Percentiles rank a stretch among this genome's conserved stretches.
phyloP scores from a whole-genome alignment of 768 basidiomycete species.

The Lactarius deliciosus region DNA sequence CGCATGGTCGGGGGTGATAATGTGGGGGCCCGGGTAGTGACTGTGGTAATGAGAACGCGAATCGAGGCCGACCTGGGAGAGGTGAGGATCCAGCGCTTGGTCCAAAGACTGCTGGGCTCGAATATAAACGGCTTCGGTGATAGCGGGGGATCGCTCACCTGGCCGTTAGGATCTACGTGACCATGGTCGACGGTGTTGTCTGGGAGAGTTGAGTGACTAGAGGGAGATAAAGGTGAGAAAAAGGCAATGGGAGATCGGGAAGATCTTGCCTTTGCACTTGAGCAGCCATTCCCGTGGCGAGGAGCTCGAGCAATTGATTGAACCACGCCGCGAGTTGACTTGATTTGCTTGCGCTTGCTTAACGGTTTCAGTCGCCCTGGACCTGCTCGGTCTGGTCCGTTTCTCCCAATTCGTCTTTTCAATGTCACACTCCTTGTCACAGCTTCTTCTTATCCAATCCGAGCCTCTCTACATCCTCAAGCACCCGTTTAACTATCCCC shows the following conservation, averaged over 20 bases:
- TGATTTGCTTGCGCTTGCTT: slow-evolving; percentile 24
- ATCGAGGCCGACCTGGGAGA: slow-evolving; percentile 30
- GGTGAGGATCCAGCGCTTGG: slow-evolving; percentile 31
- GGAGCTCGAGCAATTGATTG: slow-evolving; percentile 25
- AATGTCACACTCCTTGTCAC: slow-evolving; percentile 20
- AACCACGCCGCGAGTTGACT: slow-evolving; percentile 28
- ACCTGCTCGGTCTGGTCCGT: slow-evolving; percentile 25
- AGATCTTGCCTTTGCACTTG: slow-evolving; percentile 31
- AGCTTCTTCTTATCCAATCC: slow-evolving; percentile 33
- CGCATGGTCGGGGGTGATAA: slow-evolving; percentile 27
- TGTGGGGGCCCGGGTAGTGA: slow-evolving; percentile 27
- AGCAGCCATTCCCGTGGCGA: slow-evolving; percentile 29
- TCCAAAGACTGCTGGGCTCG: slow-evolving; percentile 25
- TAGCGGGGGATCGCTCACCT: slow-evolving; percentile 26
- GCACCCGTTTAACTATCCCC: slow-evolving; percentile 60
- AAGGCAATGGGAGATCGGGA: slow-evolving; percentile 27
- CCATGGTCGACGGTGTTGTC: slow-evolving; percentile 30
- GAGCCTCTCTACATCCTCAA: slow-evolving; percentile 41
- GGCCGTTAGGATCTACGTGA: slow-evolving; percentile 30
- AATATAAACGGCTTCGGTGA: slow-evolving; percentile 21
- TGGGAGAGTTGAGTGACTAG: slow-evolving; percentile 28
- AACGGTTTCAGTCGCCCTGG: slow-evolving; percentile 26
- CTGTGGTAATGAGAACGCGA: slow-evolving; percentile 30
- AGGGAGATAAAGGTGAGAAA: slow-evolving; percentile 28
- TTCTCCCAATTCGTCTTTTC: slow-evolving; percentile 17